phyloP scores from a whole-genome alignment of 176 grass and related monocot species.

The Tuctoria greenei region DNA sequence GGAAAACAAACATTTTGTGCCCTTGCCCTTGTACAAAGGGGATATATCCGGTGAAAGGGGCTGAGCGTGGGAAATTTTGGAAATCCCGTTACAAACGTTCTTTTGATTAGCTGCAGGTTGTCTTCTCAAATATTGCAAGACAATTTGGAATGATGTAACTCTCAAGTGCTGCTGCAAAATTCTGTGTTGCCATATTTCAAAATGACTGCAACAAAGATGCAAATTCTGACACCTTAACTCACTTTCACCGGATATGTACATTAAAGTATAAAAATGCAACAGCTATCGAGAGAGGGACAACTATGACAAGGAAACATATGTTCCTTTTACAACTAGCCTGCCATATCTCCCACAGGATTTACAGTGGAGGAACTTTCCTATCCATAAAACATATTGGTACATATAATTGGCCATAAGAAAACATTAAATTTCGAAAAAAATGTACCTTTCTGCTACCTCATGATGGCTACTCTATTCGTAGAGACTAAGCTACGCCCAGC shows the following conservation, averaged over 20 bases:
- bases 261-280: not conserved
- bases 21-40: too few species aligned
- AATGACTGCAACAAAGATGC: not conserved
- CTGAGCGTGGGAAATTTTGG: not conserved
- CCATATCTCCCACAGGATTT: not conserved
- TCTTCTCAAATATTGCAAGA: not conserved
- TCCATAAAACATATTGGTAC: not conserved
- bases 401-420: not conserved
- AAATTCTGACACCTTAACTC: not conserved
- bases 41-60: too few species aligned
- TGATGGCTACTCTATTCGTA: constrained; percentile 13
- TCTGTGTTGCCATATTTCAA: not conserved
- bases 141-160: not conserved
- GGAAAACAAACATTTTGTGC: too few species aligned
- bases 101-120: not conserved
- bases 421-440: not conserved
- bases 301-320: not conserved
- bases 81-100: not conserved
- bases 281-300: not conserved
- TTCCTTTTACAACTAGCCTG: not conserved
- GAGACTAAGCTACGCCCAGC: constrained; percentile 47
- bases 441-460: constrained; percentile 23
- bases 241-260: not conserved
- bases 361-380: not conserved
- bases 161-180: not conserved